Base-by-base conservation (phyloP, 2,329 filamentous ascomycete genomes). In the Penicillium sp. region DNA sequence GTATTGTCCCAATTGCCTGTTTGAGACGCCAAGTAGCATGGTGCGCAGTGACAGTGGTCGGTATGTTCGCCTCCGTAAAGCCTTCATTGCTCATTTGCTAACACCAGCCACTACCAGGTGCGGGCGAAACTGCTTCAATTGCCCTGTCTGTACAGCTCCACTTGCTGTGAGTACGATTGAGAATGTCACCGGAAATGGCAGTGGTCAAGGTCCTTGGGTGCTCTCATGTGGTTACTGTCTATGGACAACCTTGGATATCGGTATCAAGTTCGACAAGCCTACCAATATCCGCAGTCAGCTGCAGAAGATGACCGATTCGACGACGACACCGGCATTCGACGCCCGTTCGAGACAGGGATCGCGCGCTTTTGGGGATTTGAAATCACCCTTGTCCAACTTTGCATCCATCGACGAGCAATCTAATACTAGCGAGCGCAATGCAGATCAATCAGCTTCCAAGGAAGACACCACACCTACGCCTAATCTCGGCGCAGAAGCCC, bases 101-200 rank as follows among this genome's bases (percentile, higher is more conserved):
- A 67, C 44, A n/a, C n/a, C 7, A 19, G n/a, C 31, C n/a, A 22
- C 51, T 56, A 54, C 31, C 61, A 94, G 92, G 72, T 97, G 95
- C 74, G 94, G 92, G 18, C 85, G 95, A 65, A 97, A 93, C 73
- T 99, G 95, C 77, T 98, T 95, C 80, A 91, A 96, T 73, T 99
- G 95, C 69, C 95, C 95, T 0, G 82, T 93, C 63, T 99, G 95
- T 75, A 87, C 91, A 31, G 87, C 92, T 0, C 90, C 92, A 13
- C 83, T 98, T 41, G 83, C 87, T 19, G 87, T 95, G 54, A 90
- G 87, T 54, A 87, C 87, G 19, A 78, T 93, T 60, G 89, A 92
- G 55, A 79, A 83, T 37, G 83, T 74, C 65, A 66, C 74, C 52
- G 72, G 75, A 63, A 75, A 72, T 62, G 64, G 70, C n/a, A 65